Percentiles rank a stretch among this genome's conserved stretches.
Conservation (phyloP, 139 green algal genomes). For the Coelastrella sp. region DNA sequence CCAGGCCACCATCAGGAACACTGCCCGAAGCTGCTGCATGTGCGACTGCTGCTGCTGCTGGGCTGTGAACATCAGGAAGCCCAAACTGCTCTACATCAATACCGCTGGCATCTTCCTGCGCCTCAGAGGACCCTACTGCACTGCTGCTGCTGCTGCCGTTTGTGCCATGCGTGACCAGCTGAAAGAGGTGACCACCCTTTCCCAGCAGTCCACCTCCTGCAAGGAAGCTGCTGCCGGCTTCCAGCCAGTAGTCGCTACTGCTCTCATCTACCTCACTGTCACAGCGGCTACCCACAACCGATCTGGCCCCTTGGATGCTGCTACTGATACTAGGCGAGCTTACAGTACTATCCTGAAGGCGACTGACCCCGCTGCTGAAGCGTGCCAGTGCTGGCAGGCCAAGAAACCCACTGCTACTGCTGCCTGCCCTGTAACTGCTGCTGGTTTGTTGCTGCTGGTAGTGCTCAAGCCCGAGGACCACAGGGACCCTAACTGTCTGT, state of each 20-base stretch:
- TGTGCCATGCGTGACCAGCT: background rate
- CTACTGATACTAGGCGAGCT: constrained; percentile 1
- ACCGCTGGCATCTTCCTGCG: background rate
- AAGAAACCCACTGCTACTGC: background rate
- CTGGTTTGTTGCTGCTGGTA: constrained; percentile 13
- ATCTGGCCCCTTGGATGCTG: constrained; percentile 33
- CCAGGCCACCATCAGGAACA: constrained; percentile 71
- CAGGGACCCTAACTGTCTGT: constrained; percentile 48
- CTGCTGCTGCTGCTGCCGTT: constrained; percentile 5
- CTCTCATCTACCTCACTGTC: background rate
- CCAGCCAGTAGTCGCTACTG: constrained; percentile 7
- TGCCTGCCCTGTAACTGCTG: background rate
- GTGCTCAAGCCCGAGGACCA: constrained; percentile 32
- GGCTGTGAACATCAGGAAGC: constrained; percentile 7
- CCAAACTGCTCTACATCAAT: background rate
- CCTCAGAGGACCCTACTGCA: background rate
- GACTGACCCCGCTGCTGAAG: background rate
- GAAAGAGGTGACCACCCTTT: constrained; percentile 1
- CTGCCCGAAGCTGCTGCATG: constrained; percentile 50
- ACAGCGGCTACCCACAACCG: background rate
- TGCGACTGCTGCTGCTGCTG: constrained; percentile 52
- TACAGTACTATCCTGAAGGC: too few relatives aligned
- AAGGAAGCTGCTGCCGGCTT: background rate
- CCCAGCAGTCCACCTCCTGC: constrained; percentile 9
- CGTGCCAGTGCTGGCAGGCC: background rate